A percentile compares a stretch with the other conserved stretches of the same genome.
Evolutionary conservation across 1,284 basidiomycete species (phyloP).

Genomic region (Moesziomyces sp.): DNA sequence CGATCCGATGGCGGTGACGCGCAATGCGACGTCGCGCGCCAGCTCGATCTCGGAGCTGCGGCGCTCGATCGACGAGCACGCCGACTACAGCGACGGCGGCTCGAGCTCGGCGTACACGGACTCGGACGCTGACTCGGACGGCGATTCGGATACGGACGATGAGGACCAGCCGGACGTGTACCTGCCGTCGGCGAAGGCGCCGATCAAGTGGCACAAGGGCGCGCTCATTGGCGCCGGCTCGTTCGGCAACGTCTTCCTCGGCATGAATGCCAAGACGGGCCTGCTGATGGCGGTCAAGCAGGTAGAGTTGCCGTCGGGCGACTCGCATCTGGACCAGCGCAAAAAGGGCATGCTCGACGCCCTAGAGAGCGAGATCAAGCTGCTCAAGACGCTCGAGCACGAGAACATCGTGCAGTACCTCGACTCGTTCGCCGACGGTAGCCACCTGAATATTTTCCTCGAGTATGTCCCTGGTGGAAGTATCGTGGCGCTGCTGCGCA

Average conservation of each 20-base stretch:
- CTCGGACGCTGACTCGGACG: conserved; percentile 29
- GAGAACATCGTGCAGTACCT: conserved; percentile 98
- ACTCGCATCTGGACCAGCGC: conserved; percentile 87
- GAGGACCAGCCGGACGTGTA: conserved; percentile 22
- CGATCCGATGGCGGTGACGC: conserved; percentile 48
- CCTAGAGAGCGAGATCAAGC: conserved; percentile 93
- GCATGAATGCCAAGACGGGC: conserved; percentile 94
- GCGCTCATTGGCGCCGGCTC: conserved; percentile 92
- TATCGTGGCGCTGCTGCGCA: conserved; percentile 88
- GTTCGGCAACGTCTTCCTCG: conserved; percentile 74
- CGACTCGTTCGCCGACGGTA: conserved; percentile 62
- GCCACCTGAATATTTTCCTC: conserved; percentile 93
- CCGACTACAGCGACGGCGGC: conserved; percentile 36
- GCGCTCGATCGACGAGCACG: conserved; percentile 56
- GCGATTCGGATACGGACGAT: conserved; percentile 30
- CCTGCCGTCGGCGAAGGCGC: conserved; percentile 65
- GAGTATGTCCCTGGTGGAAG: conserved; percentile 99
- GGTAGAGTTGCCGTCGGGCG: conserved; percentile 89
- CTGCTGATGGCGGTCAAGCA: conserved; percentile 99
- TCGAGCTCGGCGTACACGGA: conserved; percentile 51
- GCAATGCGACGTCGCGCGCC: conserved; percentile 41
- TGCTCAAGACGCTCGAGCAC: conserved; percentile 93
- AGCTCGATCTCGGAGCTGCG: conserved; percentile 45
- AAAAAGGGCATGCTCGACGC: conserved; percentile 95
- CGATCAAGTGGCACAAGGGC: conserved; percentile 98